Evolutionary conservation across 2,329 filamentous ascomycete genomes (phyloP).

Genomic region (Coniochaeta sp.): DNA sequence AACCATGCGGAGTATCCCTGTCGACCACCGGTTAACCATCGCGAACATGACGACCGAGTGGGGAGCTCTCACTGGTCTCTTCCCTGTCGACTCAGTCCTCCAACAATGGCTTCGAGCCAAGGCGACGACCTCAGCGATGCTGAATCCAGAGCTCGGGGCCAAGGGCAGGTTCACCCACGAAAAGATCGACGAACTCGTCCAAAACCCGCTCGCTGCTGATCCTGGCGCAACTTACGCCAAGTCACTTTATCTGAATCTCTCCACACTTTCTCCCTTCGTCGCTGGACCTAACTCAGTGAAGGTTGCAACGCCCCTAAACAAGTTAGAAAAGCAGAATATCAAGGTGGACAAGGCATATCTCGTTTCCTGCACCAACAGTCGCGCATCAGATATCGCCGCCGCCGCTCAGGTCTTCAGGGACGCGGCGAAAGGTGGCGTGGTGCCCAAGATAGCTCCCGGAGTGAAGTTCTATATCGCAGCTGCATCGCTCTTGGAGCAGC

Average conservation of each 20-base stretch:
- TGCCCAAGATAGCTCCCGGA: conserved; percentile 63
- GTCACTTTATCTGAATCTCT: conserved; percentile 71
- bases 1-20: conserved; percentile 38
- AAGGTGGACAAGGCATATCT: conserved; percentile 78
- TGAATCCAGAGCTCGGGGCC: conserved; percentile 46
- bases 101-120: conserved; percentile 68
- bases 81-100: conserved; percentile 71
- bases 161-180: conserved; percentile 65
- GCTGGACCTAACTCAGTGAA: conserved; percentile 90
- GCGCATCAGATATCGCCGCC: conserved; percentile 71
- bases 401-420: conserved; percentile 82
- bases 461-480: conserved; percentile 88
- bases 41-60: conserved; percentile 73
- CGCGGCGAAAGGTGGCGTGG: conserved; percentile 54
- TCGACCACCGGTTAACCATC: conserved; percentile 65
- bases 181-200: conserved; percentile 63
- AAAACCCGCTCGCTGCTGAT: conserved; percentile 57
- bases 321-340: conserved; percentile 69
- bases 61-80: conserved; percentile 36
- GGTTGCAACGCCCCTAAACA: conserved; percentile 66
- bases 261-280: conserved; percentile 75
- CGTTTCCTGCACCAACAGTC: conserved; percentile 82
- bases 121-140: conserved; percentile 31
- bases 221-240: conserved; percentile 77
- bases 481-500: conserved; percentile 71